Conservation (phyloP, 768 basidiomycete genomes). For the Strobilomyces echinocephalus region DNA sequence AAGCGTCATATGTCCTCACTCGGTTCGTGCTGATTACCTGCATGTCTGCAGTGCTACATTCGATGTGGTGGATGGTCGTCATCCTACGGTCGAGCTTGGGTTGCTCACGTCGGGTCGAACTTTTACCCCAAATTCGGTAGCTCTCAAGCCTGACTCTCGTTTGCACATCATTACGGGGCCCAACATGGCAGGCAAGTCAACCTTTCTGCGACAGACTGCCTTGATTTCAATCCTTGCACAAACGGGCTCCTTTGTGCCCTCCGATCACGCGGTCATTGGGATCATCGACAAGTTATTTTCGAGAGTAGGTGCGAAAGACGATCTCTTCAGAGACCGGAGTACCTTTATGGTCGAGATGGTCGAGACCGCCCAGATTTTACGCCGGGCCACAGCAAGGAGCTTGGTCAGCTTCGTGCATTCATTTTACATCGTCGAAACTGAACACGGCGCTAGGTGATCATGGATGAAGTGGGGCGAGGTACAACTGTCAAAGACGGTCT, state of each 20-base stretch:
- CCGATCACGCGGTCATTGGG: conserved; percentile 72
- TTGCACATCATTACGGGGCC: conserved; percentile 90
- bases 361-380: conserved; percentile 88
- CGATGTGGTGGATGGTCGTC: conserved; percentile 74
- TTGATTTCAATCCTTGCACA: conserved; percentile 89
- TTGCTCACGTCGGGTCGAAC: conserved; percentile 66
- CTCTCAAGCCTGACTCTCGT: conserved; percentile 53
- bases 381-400: conserved; percentile 75
- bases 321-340: conserved; percentile 86
- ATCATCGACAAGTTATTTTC: conserved; percentile 90
- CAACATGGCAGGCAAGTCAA: conserved; percentile 96
- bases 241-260: conserved; percentile 90
- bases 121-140: conserved; percentile 82
- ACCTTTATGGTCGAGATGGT: conserved; percentile 99
- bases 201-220: conserved; percentile 86
- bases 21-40: background rate
- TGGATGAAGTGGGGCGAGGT: conserved; percentile 99
- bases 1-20: conserved; percentile 20
- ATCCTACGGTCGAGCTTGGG: conserved; percentile 90
- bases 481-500: conserved; percentile 90
- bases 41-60: conserved; percentile 44
- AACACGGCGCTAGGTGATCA: conserved; percentile 68
- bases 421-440: background rate
- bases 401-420: conserved; percentile 48
- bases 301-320: conserved; percentile 93